Percentiles rank a stretch among this genome's conserved stretches.
Evolutionary conservation across 805 yeast species (phyloP).

Genomic region (Priceomyces carsonii): DNA sequence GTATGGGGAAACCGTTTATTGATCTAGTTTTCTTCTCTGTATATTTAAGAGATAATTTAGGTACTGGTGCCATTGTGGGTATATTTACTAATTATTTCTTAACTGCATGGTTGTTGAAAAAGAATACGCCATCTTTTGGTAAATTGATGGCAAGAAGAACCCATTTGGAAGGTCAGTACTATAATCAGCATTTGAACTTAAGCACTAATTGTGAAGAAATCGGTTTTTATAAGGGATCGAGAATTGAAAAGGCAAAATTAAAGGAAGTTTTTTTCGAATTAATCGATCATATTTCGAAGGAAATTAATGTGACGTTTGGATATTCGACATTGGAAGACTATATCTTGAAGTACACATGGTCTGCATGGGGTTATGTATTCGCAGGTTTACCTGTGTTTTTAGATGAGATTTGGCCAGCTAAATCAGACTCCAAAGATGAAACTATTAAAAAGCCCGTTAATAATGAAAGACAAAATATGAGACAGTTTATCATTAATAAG

Average conservation of each 20-base stretch:
- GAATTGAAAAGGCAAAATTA: conserved; percentile 71
- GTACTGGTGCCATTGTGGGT: conserved; percentile 82
- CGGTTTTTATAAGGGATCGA: conserved; percentile 89
- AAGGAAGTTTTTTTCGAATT: conserved; percentile 57
- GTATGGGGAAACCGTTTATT: conserved; percentile 87
- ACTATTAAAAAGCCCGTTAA: conserved; percentile 16
- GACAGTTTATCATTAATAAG: conserved; percentile 87
- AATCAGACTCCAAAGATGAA: conserved; percentile 7
- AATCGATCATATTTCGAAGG: conserved; percentile 50
- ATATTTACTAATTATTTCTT: conserved; percentile 77
- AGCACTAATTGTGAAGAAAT: conserved; percentile 91
- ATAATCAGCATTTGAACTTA: conserved; percentile 80
- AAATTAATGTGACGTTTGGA: conserved; percentile 58
- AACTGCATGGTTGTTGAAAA: conserved; percentile 74
- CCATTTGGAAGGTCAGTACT: conserved; percentile 83
- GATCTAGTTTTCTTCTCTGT: conserved; percentile 83
- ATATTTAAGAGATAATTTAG: conserved; percentile 81
- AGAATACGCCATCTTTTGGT: conserved; percentile 83
- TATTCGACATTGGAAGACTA: conserved; percentile 83
- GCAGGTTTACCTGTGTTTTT: conserved; percentile 86
- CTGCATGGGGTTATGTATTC: conserved; percentile 90
- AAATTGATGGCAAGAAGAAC: conserved; percentile 71
- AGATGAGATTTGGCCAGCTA: conserved; percentile 45
- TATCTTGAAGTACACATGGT: conserved; percentile 88
- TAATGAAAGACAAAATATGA: conserved; percentile 65